Evolutionary conservation across 2,329 filamentous ascomycete species (phyloP).

Genomic region (Pseudogymnoascus sp.): DNA sequence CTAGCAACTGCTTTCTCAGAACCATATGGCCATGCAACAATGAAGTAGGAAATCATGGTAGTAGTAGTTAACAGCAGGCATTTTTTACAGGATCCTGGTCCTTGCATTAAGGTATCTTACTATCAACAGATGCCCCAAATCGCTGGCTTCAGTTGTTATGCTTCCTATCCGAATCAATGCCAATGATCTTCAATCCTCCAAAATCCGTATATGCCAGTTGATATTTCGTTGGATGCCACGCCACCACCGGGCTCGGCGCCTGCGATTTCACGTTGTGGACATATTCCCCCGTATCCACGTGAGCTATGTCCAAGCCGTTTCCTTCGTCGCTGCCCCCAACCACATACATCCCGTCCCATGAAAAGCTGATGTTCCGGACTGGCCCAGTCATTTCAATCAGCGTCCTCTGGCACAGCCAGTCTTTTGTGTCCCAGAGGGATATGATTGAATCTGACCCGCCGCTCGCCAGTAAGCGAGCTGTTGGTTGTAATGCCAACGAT

Average conservation of each 20-base stretch:
- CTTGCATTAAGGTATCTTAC: neutral
- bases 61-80: neutral
- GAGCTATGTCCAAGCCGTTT: conserved; percentile 58
- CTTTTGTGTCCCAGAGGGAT: conserved; percentile 67
- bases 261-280: conserved; percentile 64
- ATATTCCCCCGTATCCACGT: conserved; percentile 66
- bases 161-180: conserved; percentile 44
- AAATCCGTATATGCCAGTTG: conserved; percentile 66
- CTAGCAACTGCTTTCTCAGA: neutral
- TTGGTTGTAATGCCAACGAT: conserved; percentile 60
- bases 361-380: conserved; percentile 64
- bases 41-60: neutral
- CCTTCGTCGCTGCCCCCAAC: conserved; percentile 68
- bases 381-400: conserved; percentile 61
- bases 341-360: conserved; percentile 68
- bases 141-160: conserved; percentile 18
- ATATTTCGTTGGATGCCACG: conserved; percentile 70
- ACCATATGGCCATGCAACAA: neutral
- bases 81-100: neutral
- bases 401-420: conserved; percentile 69
- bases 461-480: conserved; percentile 63
- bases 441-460: conserved; percentile 70
- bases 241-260: conserved; percentile 56
- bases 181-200: conserved; percentile 54
- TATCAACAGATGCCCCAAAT: neutral